A percentile compares a stretch with the other conserved stretches of the same genome.
Conservation (phyloP, 768 basidiomycete species). For the Trametes punicea region DNA sequence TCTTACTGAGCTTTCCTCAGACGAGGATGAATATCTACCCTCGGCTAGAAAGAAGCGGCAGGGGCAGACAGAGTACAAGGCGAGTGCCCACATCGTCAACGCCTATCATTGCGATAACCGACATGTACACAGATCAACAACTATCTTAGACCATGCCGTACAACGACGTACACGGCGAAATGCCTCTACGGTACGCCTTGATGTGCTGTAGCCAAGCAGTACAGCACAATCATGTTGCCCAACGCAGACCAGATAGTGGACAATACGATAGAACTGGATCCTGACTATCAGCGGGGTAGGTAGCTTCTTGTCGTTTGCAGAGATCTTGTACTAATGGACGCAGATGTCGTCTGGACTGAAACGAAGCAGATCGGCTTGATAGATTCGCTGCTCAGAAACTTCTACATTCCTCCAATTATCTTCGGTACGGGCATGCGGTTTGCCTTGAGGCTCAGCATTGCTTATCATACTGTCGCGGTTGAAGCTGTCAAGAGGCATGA, state of each 20-base stretch:
- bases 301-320: not conserved
- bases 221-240: not conserved
- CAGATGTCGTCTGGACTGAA: conserved; percentile 66
- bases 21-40: conserved; percentile 37
- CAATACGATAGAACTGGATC: conserved; percentile 51
- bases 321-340: not conserved
- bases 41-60: conserved; percentile 24
- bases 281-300: conserved; percentile 64
- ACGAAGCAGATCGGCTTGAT: conserved; percentile 58
- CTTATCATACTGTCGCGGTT: not conserved
- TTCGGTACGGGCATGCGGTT: conserved; percentile 43
- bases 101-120: not conserved
- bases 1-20: conserved; percentile 44
- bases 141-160: conserved; percentile 37
- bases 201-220: not conserved
- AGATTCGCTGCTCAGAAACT: conserved; percentile 62
- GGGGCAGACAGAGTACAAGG: conserved; percentile 29
- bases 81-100: conserved; percentile 2
- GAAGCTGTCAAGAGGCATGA: conserved; percentile 38
- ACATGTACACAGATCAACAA: conserved; percentile 22
- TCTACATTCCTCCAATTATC: conserved; percentile 64
- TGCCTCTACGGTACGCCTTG: conserved; percentile 40
- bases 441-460: not conserved
- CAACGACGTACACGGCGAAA: conserved; percentile 40
- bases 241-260: conserved; percentile 45